These are phyloP conservation scores for Lactifluus volemus DNA, from an alignment of 768 basidiomycete genomes.

Conservation along the genomic window DNA sequence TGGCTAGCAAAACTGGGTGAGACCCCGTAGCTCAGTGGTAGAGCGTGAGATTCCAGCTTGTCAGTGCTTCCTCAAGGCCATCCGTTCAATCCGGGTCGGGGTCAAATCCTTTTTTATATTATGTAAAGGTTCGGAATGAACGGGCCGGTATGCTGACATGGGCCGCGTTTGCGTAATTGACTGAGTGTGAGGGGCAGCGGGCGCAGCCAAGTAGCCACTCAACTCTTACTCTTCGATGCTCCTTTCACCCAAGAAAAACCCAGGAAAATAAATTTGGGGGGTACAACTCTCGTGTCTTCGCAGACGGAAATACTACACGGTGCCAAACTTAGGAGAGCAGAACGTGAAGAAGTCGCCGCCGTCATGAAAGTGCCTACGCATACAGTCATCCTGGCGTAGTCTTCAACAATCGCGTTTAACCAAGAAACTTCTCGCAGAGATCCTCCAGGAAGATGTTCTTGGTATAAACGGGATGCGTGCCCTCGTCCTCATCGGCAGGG, in stretches of 20 bases:
- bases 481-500: conserved; percentile 50
- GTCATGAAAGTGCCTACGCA: conserved; percentile 49
- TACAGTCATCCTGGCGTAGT: conserved; percentile 71
- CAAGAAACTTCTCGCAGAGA: conserved; percentile 36
- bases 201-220: background rate
- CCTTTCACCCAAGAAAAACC: conserved; percentile 43
- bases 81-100: conserved; percentile 17
- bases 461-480: conserved; percentile 53
- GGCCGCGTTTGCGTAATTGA: conserved; percentile 3
- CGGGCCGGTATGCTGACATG: background rate
- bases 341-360: conserved; percentile 48
- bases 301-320: conserved; percentile 51
- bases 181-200: background rate
- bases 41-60: conserved; percentile 1
- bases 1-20: background rate
- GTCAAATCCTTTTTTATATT: background rate
- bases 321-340: conserved; percentile 50
- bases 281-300: conserved; percentile 41
- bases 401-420: conserved; percentile 32
- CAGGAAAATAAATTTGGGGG: conserved; percentile 72
- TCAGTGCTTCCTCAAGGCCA: background rate
- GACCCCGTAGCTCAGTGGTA: background rate
- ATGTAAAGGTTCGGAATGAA: background rate
- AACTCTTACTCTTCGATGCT: conserved; percentile 21
- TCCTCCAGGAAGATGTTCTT: conserved; percentile 45